phyloP scores from a whole-genome alignment of 2,329 filamentous ascomycete species.

The Pseudogymnoascus sp. region DNA sequence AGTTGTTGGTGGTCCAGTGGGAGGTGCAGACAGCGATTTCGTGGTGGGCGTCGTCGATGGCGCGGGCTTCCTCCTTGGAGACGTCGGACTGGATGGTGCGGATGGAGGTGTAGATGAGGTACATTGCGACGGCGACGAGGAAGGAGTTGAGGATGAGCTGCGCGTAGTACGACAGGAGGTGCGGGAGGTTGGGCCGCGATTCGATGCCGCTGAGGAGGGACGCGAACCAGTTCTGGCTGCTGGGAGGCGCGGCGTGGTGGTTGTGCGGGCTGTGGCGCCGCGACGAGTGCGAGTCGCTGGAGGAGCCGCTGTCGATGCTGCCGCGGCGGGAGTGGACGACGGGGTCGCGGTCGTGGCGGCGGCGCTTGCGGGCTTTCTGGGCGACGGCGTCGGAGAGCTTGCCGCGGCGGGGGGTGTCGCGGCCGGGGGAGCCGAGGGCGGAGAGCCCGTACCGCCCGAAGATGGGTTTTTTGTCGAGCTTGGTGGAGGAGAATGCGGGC shows the following conservation, averaged over 20 bases:
- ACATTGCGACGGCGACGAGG: slow-evolving; percentile 37
- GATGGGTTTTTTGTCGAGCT: slow-evolving; percentile 34
- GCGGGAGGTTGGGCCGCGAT: slow-evolving; percentile 54
- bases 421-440: slow-evolving; percentile 41
- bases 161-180: slow-evolving; percentile 57
- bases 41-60: slow-evolving; percentile 64
- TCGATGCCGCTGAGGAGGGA: slow-evolving; percentile 54
- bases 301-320: slow-evolving; percentile 29
- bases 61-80: slow-evolving; percentile 47
- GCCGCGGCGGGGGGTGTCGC: slow-evolving; percentile 53
- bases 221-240: slow-evolving; percentile 30
- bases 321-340: slow-evolving; percentile 24
- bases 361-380: slow-evolving; percentile 41
- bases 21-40: slow-evolving; percentile 64
- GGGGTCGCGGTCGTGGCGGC: slow-evolving; percentile 35
- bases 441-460: slow-evolving; percentile 36
- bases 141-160: slow-evolving; percentile 46
- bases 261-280: slow-evolving; percentile 14
- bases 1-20: slow-evolving; percentile 69
- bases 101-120: slow-evolving; percentile 24
- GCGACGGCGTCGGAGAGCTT: slow-evolving; percentile 38
- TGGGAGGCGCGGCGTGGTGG: no score
- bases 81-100: slow-evolving; percentile 25
- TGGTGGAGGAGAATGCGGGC: slow-evolving; percentile 41
- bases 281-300: slow-evolving; percentile 28